These are phyloP conservation scores for Berkeleyomyces rouxiae DNA, from an alignment of 2,329 filamentous ascomycete genomes.

Conservation along the genomic window DNA sequence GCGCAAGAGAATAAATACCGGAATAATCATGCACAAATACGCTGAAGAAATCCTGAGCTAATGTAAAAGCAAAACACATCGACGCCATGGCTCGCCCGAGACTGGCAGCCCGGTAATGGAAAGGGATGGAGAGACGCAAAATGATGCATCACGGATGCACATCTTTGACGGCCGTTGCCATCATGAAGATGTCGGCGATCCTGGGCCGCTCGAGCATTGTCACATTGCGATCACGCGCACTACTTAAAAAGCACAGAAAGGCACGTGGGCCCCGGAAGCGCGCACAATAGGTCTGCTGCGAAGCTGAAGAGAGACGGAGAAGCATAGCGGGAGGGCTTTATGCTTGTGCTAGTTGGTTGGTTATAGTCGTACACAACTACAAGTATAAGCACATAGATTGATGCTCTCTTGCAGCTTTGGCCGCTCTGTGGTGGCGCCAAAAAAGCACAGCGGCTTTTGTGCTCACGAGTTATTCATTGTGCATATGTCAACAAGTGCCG, in stretches of 20 bases:
- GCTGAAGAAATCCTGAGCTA: too few species aligned
- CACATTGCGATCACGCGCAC: background rate
- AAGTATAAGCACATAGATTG: too few species aligned
- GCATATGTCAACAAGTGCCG: background rate
- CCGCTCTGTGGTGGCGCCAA: background rate
- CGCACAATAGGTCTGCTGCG: background rate
- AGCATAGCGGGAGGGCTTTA: background rate
- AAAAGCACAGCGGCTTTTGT: background rate
- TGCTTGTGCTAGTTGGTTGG: too few species aligned
- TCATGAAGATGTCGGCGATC: background rate
- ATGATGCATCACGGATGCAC: background rate
- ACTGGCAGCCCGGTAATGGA: too few species aligned
- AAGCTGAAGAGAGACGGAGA: background rate
- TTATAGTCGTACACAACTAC: too few species aligned
- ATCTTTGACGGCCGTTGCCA: background rate
- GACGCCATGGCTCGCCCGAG: too few species aligned
- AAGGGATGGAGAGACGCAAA: too few species aligned
- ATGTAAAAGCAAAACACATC: too few species aligned
- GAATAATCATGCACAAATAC: too few species aligned
- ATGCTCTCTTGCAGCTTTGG: background rate
- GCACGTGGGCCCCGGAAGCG: background rate
- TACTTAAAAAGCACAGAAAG: background rate
- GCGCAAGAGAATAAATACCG: background rate
- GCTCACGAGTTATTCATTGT: background rate
- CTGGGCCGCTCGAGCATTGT: background rate